Conservation (phyloP, 2,329 filamentous ascomycete genomes). For the Verticillium zaregamsianum region DNA sequence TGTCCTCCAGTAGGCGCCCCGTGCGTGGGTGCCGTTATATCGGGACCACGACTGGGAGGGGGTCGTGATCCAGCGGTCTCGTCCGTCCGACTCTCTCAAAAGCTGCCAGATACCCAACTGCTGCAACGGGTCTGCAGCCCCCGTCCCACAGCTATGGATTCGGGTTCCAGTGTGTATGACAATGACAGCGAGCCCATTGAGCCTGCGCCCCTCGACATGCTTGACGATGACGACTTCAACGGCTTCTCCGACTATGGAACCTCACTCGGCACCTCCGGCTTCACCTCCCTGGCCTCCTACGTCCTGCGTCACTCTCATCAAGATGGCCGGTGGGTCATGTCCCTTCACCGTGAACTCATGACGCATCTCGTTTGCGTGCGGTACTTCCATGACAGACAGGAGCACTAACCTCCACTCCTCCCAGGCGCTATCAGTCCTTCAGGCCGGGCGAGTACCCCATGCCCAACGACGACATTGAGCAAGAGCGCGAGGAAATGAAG, state of each 20-base stretch:
- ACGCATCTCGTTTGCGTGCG: background rate
- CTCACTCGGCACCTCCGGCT: conserved; percentile 32
- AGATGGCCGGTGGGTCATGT: conserved; percentile 11
- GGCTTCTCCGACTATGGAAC: conserved; percentile 35
- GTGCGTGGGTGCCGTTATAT: background rate
- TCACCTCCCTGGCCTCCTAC: conserved; percentile 29
- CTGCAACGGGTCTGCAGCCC: background rate
- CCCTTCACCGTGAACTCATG: too few species aligned
- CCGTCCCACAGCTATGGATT: background rate
- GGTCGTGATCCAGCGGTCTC: background rate
- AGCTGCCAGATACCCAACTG: background rate
- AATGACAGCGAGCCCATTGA: background rate
- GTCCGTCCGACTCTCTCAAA: background rate
- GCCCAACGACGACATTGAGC: conserved; percentile 49
- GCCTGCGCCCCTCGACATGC: background rate
- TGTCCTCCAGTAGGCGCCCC: background rate
- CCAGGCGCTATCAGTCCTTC: conserved; percentile 45
- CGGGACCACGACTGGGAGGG: background rate
- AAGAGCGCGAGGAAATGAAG: conserved; percentile 42
- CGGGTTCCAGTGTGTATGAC: background rate
- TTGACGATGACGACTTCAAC: conserved; percentile 13
- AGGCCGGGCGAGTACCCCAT: conserved; percentile 42
- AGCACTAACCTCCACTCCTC: background rate
- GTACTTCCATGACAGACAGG: background rate
- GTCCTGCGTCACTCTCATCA: conserved; percentile 12